phyloP scores from a whole-genome alignment of 2,329 filamentous ascomycete genomes.

The Ceratocystis harringtonii region DNA sequence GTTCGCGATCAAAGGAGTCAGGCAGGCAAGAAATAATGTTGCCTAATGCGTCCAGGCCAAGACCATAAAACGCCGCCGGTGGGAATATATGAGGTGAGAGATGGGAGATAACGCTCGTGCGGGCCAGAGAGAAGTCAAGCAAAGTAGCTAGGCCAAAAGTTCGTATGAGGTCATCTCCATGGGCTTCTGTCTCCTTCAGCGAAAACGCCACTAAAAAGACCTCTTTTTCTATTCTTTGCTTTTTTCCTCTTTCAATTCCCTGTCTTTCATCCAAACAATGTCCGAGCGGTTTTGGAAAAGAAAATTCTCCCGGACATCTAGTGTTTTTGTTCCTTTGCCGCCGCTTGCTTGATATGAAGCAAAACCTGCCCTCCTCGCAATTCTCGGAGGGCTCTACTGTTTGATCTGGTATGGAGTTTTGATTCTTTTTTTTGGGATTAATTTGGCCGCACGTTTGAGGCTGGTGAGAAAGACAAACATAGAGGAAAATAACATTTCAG shows the following conservation, averaged over 20 bases:
- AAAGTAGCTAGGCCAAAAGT: background rate
- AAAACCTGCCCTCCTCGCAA: background rate
- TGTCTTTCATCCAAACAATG: slow-evolving; percentile 1
- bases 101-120: background rate
- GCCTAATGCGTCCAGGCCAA: background rate
- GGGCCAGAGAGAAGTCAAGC: background rate
- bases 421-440: background rate
- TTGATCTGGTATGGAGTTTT: background rate
- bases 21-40: background rate
- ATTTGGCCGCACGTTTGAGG: background rate
- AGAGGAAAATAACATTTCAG: background rate
- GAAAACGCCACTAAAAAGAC: background rate
- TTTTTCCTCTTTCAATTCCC: background rate
- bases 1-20: background rate
- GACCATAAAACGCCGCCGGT: background rate
- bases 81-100: background rate
- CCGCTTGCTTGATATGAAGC: background rate
- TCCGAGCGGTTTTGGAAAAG: background rate
- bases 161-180: background rate
- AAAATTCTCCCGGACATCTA: background rate
- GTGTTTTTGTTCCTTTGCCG: background rate
- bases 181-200: background rate
- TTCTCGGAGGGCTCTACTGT: background rate
- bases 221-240: background rate
- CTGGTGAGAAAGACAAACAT: background rate